Conservation (phyloP, 2,329 filamentous ascomycete species). For the Colletotrichum plurivorum region DNA sequence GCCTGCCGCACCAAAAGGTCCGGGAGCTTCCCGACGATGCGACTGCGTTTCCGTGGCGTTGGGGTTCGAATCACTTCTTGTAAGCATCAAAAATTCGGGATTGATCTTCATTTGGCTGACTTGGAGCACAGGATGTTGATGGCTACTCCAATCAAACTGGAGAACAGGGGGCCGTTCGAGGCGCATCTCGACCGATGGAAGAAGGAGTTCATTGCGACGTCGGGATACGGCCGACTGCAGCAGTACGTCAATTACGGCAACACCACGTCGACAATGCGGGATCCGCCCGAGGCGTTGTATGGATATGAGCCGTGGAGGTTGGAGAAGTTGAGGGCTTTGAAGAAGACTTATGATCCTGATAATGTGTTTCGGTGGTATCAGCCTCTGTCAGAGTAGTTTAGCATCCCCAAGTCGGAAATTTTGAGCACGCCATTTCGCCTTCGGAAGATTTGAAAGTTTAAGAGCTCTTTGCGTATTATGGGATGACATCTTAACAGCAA, state of each 20-base stretch:
- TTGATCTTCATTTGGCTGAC: neutral
- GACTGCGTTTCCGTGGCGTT: slow-evolving; percentile 32
- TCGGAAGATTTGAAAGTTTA: neutral
- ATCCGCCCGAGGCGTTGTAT: slow-evolving; percentile 46
- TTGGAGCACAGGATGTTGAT: slow-evolving; percentile 46
- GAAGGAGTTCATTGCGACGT: slow-evolving; percentile 50
- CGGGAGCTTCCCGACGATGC: slow-evolving; percentile 21
- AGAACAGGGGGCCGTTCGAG: slow-evolving; percentile 51
- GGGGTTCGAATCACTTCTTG: slow-evolving; percentile 35
- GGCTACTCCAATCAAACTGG: slow-evolving; percentile 49
- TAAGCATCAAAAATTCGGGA: neutral
- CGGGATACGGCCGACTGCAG: slow-evolving; percentile 35
- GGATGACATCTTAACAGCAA: neutral
- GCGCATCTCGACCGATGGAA: slow-evolving; percentile 54
- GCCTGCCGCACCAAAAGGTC: slow-evolving; percentile 32
- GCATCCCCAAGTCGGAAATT: neutral
- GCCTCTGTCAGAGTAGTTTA: slow-evolving; percentile 22
- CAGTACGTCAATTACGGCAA: slow-evolving; percentile 49
- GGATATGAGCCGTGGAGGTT: slow-evolving; percentile 40
- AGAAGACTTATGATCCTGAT: slow-evolving; percentile 51
- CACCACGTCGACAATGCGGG: slow-evolving; percentile 47
- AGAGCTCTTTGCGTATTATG: neutral
- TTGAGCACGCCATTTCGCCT: neutral
- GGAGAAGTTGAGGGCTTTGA: slow-evolving; percentile 49
- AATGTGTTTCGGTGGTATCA: slow-evolving; percentile 50